These are phyloP conservation scores for Phylloporus scabripes DNA, from an alignment of 768 basidiomycete genomes.

Conservation along the genomic window DNA sequence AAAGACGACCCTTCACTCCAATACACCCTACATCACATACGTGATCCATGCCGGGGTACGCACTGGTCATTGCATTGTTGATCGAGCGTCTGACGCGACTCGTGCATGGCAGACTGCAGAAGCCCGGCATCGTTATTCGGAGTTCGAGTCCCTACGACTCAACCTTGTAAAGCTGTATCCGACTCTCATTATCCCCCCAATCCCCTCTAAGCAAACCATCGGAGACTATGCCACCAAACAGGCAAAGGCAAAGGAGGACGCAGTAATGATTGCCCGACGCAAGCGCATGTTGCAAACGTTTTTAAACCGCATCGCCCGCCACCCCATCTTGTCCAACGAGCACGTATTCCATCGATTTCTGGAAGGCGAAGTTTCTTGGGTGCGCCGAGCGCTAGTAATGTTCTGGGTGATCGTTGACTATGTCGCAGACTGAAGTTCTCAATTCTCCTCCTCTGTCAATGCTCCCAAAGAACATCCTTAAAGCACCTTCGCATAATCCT, in stretches of 20 bases:
- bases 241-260: conserved; percentile 94
- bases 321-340: conserved; percentile 94
- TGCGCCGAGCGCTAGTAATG: conserved; percentile 31
- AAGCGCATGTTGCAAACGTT: conserved; percentile 96
- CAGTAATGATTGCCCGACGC: conserved; percentile 81
- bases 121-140: conserved; percentile 89
- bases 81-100: conserved; percentile 8
- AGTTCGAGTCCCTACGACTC: conserved; percentile 89
- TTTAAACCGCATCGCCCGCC: conserved; percentile 80
- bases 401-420: conserved; percentile 4
- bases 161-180: conserved; percentile 87
- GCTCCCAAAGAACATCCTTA: conserved; percentile 92
- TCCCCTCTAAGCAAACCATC: conserved; percentile 93
- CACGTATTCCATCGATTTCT: conserved; percentile 95
- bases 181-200: conserved; percentile 93
- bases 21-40: conserved; percentile 90
- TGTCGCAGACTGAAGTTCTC: conserved; percentile 74
- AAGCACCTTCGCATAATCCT: conserved; percentile 93
- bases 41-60: conserved; percentile 83
- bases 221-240: conserved; percentile 97
- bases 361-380: conserved; percentile 96
- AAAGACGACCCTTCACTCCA: conserved; percentile 89
- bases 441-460: conserved; percentile 88
- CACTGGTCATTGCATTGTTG: conserved; percentile 5
- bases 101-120: conserved; percentile 56